A percentile compares a stretch with the other conserved stretches of the same genome.
Conservation (phyloP, 495 filamentous ascomycete species). For the Aspergillus avenaceus region DNA sequence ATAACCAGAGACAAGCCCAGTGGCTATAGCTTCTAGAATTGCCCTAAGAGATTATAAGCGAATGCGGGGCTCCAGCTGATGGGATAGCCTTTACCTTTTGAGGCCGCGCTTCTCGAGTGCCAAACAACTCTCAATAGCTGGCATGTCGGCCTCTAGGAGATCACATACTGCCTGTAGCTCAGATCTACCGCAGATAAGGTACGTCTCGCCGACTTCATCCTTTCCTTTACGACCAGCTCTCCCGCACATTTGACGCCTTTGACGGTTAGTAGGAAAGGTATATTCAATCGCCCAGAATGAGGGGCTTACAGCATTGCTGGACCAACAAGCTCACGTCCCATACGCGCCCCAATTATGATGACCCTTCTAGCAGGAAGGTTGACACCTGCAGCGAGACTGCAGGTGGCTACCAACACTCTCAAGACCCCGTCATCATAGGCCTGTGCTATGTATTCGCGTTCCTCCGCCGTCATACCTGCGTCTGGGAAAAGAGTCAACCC, state of each 20-base stretch:
- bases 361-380: slow-evolving; percentile 75
- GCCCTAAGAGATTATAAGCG: slow-evolving; percentile 42
- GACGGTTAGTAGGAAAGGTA: slow-evolving; percentile 2
- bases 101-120: slow-evolving; percentile 65
- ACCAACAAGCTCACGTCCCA: slow-evolving; percentile 73
- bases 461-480: slow-evolving; percentile 75
- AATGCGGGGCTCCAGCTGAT: slow-evolving; percentile 2
- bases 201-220: slow-evolving; percentile 76
- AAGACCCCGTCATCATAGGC: slow-evolving; percentile 69
- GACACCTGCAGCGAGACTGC: slow-evolving; percentile 80
- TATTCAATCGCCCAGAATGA: background rate
- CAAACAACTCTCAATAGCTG: slow-evolving; percentile 65
- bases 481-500: slow-evolving; percentile 33
- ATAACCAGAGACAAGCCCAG: slow-evolving; percentile 63
- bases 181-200: slow-evolving; percentile 66
- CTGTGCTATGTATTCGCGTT: slow-evolving; percentile 68
- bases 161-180: slow-evolving; percentile 68
- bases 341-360: slow-evolving; percentile 71
- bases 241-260: slow-evolving; percentile 77
- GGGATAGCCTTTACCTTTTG: slow-evolving; percentile 48
- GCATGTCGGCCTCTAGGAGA: slow-evolving; percentile 70
- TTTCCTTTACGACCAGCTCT: slow-evolving; percentile 81
- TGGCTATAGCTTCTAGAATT: slow-evolving; percentile 70
- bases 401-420: slow-evolving; percentile 75
- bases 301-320: slow-evolving; percentile 65